Conservation (phyloP, 2,329 filamentous ascomycete species). For the Sphaerulina musiva region DNA sequence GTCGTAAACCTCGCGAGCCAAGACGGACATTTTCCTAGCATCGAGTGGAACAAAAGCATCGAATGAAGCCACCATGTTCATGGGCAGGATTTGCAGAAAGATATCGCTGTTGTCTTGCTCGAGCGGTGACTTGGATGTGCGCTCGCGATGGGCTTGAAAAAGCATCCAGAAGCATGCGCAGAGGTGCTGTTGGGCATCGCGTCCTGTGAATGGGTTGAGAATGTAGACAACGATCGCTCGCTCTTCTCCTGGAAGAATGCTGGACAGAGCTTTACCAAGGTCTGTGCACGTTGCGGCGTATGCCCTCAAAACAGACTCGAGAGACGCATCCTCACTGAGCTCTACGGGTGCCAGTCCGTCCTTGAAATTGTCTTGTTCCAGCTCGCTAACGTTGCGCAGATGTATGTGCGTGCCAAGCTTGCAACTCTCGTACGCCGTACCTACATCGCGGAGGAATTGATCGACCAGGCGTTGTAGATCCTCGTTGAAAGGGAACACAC, state of each 20-base stretch:
- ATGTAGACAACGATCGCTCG: slow-evolving; percentile 64
- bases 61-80: slow-evolving; percentile 59
- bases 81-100: slow-evolving; percentile 69
- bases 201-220: slow-evolving; percentile 55
- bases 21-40: slow-evolving; percentile 48
- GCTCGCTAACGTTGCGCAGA: slow-evolving; percentile 36
- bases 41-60: slow-evolving; percentile 57
- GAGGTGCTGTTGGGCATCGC: slow-evolving; percentile 49
- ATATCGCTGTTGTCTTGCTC: slow-evolving; percentile 48
- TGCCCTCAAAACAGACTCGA: slow-evolving; percentile 20
- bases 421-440: slow-evolving; percentile 65
- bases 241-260: slow-evolving; percentile 28
- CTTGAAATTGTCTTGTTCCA: slow-evolving; percentile 22
- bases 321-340: slow-evolving; percentile 15
- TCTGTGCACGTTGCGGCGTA: slow-evolving; percentile 23
- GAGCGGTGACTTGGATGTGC: slow-evolving; percentile 59
- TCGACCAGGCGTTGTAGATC: slow-evolving; percentile 56
- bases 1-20: slow-evolving; percentile 69
- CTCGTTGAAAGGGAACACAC: slow-evolving; percentile 61
- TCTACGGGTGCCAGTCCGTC: slow-evolving; percentile 37
- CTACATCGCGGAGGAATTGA: slow-evolving; percentile 61
- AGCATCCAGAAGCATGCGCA: slow-evolving; percentile 69
- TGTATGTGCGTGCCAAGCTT: slow-evolving; percentile 59
- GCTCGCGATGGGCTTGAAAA: slow-evolving; percentile 57
- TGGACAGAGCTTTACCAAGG: slow-evolving; percentile 27